Base-by-base conservation (phyloP, 1,139 yeast genomes). In the Hansenula sp. region DNA sequence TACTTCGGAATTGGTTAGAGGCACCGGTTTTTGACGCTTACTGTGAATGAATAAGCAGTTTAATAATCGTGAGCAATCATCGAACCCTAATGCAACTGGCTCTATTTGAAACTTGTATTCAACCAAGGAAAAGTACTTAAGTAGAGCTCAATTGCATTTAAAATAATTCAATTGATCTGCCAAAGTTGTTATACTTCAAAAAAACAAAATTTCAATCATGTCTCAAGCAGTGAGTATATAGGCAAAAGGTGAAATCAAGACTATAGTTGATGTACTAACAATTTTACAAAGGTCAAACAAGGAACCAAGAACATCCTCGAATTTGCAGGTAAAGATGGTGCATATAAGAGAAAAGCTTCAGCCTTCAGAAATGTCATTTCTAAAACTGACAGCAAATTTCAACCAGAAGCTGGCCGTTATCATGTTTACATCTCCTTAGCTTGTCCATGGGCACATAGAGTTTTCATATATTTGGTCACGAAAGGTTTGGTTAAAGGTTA, bases 391-490 rank as follows among this genome's bases (percentile, higher is more conserved):
- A 75, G 85, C 37, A 67, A 74, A 49, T 84, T 81, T 59, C 70
- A 81, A 16, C 86, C 96, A 0, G 97, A 88, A 58, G 74, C 76
- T 41, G 79, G 79, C 49, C 75, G 98, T 57, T 91, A 91, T 63
- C 96, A 91, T 66, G 76, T 91, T 47, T 91, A 88, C 58, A 95
- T 90, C 18, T 84, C 94, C 1, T 70, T 72, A 43, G 96, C 96
- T 2, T 91, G 98, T 66, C 98, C 98, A 4, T 91, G 96, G 79
- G 98, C 98, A 1, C 96, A 89, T 61, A 77, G 98, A 50, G 80
- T 94, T 0, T 70, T 91, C 53, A 83, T 90, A 47, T 74, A 84
- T 8, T 70, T 97, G 43, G 66, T 74, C n/a, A 72, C 91, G 53
- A 90, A 90, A 68, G 96, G 96, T 2, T 72, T 93, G 52, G 67